phyloP scores from a whole-genome alignment of 345 rosid species.

The Iberis pinnata region DNA sequence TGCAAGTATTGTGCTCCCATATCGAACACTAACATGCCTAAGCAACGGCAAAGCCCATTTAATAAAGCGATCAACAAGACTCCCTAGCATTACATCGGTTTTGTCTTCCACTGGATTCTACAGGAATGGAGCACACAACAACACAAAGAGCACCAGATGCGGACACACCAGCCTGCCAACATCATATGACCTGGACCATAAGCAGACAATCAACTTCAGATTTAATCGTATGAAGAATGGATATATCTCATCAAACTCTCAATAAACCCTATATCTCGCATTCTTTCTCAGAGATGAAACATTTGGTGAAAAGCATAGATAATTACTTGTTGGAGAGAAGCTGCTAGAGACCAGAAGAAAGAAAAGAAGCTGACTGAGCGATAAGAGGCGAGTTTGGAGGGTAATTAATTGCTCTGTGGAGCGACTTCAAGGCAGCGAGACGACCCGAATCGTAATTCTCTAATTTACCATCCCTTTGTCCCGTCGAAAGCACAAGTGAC shows the following conservation, averaged over 20 bases:
- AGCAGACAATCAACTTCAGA: conserved; percentile 1
- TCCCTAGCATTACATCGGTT: conserved; percentile 68
- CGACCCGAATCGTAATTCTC: conserved; percentile 57
- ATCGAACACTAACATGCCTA: conserved; percentile 53
- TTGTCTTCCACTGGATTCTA: conserved; percentile 66
- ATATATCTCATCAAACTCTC: background rate
- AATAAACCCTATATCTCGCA: background rate
- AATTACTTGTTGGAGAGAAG: conserved; percentile 70
- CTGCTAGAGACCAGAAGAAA: conserved; percentile 70
- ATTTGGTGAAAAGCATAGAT: conserved; percentile 2
- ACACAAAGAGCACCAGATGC: conserved; percentile 77
- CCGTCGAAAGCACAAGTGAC: conserved; percentile 4
- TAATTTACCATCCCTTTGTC: conserved; percentile 22
- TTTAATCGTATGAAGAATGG: background rate
- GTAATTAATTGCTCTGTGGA: conserved; percentile 70
- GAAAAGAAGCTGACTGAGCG: conserved; percentile 77
- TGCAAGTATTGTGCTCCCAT: conserved; percentile 59
- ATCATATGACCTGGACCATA: conserved; percentile 48
- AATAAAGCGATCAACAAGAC: conserved; percentile 72
- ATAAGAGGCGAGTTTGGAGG: conserved; percentile 81
- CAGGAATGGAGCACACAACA: conserved; percentile 56
- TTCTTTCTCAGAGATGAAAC: background rate
- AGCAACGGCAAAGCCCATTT: conserved; percentile 82
- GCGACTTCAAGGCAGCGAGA: conserved; percentile 62
- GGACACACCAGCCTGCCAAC: conserved; percentile 65